A percentile compares a stretch with the other conserved stretches of the same genome.
Evolutionary conservation across 192 early-diverging fungal genomes (phyloP).

Genomic region (Irineochytrium annulatum): DNA sequence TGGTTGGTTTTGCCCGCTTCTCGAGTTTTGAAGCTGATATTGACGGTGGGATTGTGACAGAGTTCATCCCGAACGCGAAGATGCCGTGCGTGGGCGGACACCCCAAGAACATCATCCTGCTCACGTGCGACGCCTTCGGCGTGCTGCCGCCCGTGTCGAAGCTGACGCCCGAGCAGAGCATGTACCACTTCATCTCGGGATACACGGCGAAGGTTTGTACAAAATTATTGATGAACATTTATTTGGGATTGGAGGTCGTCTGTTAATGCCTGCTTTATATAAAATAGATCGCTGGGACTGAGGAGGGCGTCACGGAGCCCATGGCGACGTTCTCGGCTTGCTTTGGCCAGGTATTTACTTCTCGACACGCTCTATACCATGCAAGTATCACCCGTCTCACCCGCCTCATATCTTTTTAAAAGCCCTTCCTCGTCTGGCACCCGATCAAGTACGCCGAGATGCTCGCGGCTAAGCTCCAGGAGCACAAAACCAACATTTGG

Average conservation of each 20-base stretch:
- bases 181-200: slow-evolving; percentile 91
- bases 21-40: background rate
- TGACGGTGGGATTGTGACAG: slow-evolving; percentile 28
- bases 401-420: background rate
- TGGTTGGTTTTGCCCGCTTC: background rate
- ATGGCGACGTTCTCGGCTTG: slow-evolving; percentile 82
- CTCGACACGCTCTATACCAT: no score
- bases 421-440: slow-evolving; percentile 86
- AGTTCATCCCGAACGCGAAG: slow-evolving; percentile 85
- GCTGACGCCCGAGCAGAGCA: slow-evolving; percentile 73
- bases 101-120: slow-evolving; percentile 86
- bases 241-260: no score
- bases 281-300: slow-evolving; percentile 27
- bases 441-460: slow-evolving; percentile 84
- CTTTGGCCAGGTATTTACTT: slow-evolving; percentile 70
- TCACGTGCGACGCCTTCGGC: slow-evolving; percentile 92
- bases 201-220: slow-evolving; percentile 95
- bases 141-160: slow-evolving; percentile 80
- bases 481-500: slow-evolving; percentile 76
- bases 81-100: slow-evolving; percentile 77
- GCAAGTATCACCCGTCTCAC: no score
- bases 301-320: slow-evolving; percentile 74
- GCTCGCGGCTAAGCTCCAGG: slow-evolving; percentile 80
- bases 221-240: slow-evolving; percentile 85
- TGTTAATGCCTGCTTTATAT: no score